Evolutionary conservation across 192 early-diverging fungal genomes (phyloP).

Genomic region (Backusella mclennaniae): DNA sequence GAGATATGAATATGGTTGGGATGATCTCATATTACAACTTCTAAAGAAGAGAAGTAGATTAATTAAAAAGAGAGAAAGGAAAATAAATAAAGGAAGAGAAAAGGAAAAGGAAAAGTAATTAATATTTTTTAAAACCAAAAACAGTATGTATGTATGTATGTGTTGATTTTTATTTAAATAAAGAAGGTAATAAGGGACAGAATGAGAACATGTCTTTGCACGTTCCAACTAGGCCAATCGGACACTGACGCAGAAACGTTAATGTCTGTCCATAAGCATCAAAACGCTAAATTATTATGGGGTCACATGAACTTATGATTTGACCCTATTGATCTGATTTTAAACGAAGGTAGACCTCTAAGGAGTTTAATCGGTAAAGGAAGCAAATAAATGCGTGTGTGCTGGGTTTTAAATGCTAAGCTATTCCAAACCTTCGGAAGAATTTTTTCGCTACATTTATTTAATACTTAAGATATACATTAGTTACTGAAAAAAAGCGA

Average conservation of each 20-base stretch:
- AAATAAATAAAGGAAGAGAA: not conserved
- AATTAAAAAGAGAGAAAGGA: not conserved
- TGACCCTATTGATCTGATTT: not conserved
- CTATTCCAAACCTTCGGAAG: not conserved
- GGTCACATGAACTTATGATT: not conserved
- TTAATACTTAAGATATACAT: too few species aligned
- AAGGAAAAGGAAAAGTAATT: not conserved
- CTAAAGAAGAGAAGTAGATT: not conserved
- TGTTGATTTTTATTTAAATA: not conserved
- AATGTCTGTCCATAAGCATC: not conserved
- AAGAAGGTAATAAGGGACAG: not conserved
- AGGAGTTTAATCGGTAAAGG: not conserved
- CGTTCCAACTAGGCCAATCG: slow-evolving; percentile 10
- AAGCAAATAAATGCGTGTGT: not conserved
- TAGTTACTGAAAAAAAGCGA: too few species aligned
- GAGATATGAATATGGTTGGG: not conserved
- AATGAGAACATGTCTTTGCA: not conserved
- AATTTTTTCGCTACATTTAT: not conserved
- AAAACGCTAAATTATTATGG: not conserved
- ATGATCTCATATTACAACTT: not conserved
- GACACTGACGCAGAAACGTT: slow-evolving; percentile 12
- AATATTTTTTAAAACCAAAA: not conserved
- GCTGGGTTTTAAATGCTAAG: not conserved
- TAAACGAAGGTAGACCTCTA: not conserved
- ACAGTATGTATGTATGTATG: not conserved